Evolutionary conservation across 1,139 yeast genomes (phyloP), one percentile per base, ranked within the genome.

Genomic region (Debaryomyces robertsiae): DNA sequence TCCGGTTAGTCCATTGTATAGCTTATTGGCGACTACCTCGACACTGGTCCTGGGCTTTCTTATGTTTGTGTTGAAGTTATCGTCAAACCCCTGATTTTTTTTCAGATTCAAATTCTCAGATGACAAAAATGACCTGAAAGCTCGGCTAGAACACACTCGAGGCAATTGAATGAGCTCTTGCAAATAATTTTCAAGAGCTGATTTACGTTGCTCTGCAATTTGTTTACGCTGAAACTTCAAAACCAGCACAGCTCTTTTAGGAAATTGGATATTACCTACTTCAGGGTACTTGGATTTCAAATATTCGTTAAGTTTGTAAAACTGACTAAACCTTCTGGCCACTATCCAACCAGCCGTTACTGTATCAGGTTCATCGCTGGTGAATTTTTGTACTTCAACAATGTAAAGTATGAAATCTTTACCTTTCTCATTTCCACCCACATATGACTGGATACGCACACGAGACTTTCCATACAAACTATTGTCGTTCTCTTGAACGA

Each of bases 251-350:
- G 77, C 66, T 42, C 82, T 75, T 46, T 79, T 80, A 2, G 93
- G 93, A 46, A 89, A 79, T 24, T 72, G 75, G 17, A 84, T 56
- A 3, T 58, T 63, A 2, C 66, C 60, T 6, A 85, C 81, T 36
- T 64, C 66, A 0, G 81, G 73, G 50, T 83, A 84, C 36, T 65
- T 68, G 3, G 61, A 60, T 42, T 75, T 78, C 46, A 91, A 64
- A 49, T 85, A 82, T 48, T 79, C 81, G 53, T 90, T 82, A 24
- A 91, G 67, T 46, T 76, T 79, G 60, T 75, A 81, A 58, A 91
- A 91, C 54, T 91, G 97, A 52, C 88, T 86, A 55, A 82, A 91
- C 42, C 98, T 68, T 50, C 97, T 68, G 0, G 96, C 94, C 24
- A 90, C 88, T 38, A 88, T 81, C 97, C 97, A 91, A 0, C 91